phyloP scores from a whole-genome alignment of 2,329 filamentous ascomycete genomes.

The Coccinonectria pachysandricola region DNA sequence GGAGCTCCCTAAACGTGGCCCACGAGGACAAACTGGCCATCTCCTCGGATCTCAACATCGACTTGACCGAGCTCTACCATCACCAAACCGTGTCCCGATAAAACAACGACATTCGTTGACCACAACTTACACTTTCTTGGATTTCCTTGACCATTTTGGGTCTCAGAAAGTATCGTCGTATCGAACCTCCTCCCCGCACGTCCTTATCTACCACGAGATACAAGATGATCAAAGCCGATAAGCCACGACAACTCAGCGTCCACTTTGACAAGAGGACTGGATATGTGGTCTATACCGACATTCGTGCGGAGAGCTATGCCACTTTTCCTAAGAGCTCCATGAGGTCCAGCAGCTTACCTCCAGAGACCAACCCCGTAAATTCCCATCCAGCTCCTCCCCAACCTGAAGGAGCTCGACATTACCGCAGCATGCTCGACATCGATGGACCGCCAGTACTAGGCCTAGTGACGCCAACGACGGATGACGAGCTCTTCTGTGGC shows the following conservation, averaged over 20 bases:
- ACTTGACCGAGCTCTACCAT: conserved; percentile 8
- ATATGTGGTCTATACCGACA: conserved; percentile 7
- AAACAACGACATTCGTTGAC: conserved; percentile 26
- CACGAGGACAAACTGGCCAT: conserved; percentile 12
- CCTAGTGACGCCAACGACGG: conserved; percentile 32
- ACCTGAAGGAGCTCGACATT: conserved; percentile 26
- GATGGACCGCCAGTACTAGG: conserved; percentile 37
- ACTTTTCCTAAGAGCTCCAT: conserved; percentile 15
- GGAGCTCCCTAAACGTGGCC: conserved; percentile 8
- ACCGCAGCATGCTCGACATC: conserved; percentile 45
- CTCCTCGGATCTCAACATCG: conserved; percentile 5
- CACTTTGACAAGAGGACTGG: conserved; percentile 32
- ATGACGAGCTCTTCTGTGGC: conserved; percentile 35
- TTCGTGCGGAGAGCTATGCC: conserved; percentile 8
- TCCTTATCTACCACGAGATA: conserved; percentile 27
- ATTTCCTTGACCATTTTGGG: conserved; percentile 25
- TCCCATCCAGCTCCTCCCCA: no score
- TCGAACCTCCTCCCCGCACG: conserved; percentile 11
- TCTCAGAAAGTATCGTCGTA: conserved; percentile 17
- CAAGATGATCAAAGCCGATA: conserved; percentile 33
- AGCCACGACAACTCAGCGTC: conserved; percentile 36
- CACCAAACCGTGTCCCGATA: conserved; percentile 21
- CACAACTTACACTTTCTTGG: conserved; percentile 39
- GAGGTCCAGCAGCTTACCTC: conserved; percentile 25
- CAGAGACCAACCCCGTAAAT: no score